Base-by-base conservation (phyloP, 75 land plant genomes). In the Adiantum capillusveneris region DNA sequence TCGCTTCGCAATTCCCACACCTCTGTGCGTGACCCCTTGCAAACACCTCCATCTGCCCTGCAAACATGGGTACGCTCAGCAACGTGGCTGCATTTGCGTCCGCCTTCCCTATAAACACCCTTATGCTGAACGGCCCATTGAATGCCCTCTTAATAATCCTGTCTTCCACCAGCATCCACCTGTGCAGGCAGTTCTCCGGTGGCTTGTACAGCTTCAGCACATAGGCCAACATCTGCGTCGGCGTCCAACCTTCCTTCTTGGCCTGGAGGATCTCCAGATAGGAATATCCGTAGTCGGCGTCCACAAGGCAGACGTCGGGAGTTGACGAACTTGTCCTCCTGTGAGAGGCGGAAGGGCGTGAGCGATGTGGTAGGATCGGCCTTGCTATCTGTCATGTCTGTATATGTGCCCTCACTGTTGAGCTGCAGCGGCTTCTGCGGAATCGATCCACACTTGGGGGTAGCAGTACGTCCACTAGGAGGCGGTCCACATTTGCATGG, bases 381-480 rank as follows among this genome's bases (percentile, higher is more conserved):
- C n/a, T n/a, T n/a, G n/a, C n/a, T n/a, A n/a, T n/a, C n/a, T n/a
- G n/a, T n/a, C n/a, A n/a, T n/a, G n/a, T n/a, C n/a, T n/a, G n/a
- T n/a, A n/a, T n/a, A n/a, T n/a, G n/a, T n/a, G n/a, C n/a, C n/a
- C n/a, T n/a, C n/a, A n/a, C n/a, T n/a, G n/a, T n/a, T n/a, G n/a
- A 41, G 43, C 43, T 41, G 43, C 12, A 41, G 43, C 43, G 51
- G 6, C 51, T 12, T 19, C 20, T 5, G 9, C 51, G 51, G 51
- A 20, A n/a, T n/a, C n/a, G n/a, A 48, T 9, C 51, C 51, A 48
- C 18, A 20, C 51, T 12, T 48, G 20, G 20, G 51, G 51, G 51
- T 48, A 48, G 51, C 51, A 48, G 51, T 48, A 48, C 51, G 13
- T 12, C 51, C 51, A 48, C 18, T n/a, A n/a, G n/a, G n/a, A n/a